Percentiles rank a stretch among this genome's conserved stretches.
These are phyloP conservation scores for Camelina neglecta DNA, from an alignment of 345 rosid species.

Conservation along the genomic window DNA sequence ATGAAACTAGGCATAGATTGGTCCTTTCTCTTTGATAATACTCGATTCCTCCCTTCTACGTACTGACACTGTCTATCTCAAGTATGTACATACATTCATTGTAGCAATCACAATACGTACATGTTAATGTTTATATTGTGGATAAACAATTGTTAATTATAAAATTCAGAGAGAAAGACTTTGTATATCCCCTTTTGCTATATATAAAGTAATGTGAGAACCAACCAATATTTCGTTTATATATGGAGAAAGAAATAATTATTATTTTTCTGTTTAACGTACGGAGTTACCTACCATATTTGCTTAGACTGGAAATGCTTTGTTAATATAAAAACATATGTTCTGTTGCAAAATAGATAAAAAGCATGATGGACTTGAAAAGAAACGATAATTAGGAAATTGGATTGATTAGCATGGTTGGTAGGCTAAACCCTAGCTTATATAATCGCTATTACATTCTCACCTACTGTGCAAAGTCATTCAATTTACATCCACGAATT, in stretches of 20 bases:
- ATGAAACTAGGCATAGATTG: conserved; percentile 9
- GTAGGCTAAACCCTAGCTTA: not conserved
- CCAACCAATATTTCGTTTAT: not conserved
- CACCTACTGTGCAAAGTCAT: conserved; percentile 25
- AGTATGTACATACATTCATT: conserved; percentile 11
- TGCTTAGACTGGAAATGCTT: not conserved
- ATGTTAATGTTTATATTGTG: not conserved
- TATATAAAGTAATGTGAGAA: not conserved
- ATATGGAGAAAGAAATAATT: not conserved
- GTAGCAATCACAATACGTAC: not conserved
- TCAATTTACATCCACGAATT: conserved; percentile 2
- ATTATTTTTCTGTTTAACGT: not conserved
- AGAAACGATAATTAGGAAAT: not conserved
- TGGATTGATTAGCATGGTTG: not conserved
- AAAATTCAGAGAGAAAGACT: not conserved
- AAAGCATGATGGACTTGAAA: not conserved
- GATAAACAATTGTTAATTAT: not conserved
- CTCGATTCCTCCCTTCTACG: conserved; percentile 1
- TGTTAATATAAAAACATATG: conserved; percentile 2
- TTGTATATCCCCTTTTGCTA: not conserved
- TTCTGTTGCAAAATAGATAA: not conserved
- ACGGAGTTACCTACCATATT: conserved; percentile 1
- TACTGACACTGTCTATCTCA: not conserved
- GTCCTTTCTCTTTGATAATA: conserved; percentile 10
- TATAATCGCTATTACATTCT: not conserved